Evolutionary conservation across 257 asterid genomes (phyloP).

Genomic region (Apocynum venetum): DNA sequence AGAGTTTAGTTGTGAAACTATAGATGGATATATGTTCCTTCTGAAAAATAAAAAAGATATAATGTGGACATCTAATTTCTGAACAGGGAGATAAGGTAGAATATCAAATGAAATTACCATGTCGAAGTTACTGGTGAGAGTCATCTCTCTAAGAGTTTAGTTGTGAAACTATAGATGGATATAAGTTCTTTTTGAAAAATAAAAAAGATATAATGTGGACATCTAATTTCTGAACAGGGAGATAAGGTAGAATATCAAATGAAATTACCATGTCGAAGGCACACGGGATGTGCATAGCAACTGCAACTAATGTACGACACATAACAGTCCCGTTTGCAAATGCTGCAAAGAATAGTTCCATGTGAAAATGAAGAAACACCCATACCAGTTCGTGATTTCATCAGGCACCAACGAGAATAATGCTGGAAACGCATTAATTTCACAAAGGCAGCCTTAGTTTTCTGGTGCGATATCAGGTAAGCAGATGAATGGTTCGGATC

Average conservation of each 20-base stretch:
- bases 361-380: constrained; percentile 54
- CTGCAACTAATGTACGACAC: constrained; percentile 75
- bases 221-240: background rate
- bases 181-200: background rate
- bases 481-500: constrained; percentile 42
- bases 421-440: constrained; percentile 87
- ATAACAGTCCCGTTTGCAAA: constrained; percentile 89
- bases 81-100: background rate
- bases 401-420: constrained; percentile 76
- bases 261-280: constrained; percentile 88
- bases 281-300: constrained; percentile 68
- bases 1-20: background rate
- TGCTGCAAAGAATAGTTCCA: constrained; percentile 85
- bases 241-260: background rate
- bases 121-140: too few relatives aligned
- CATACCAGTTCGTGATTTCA: constrained; percentile 41
- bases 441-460: constrained; percentile 60
- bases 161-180: background rate
- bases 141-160: background rate
- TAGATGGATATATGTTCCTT: background rate
- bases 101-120: constrained; percentile 9
- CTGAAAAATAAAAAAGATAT: background rate
- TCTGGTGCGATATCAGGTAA: constrained; percentile 42
- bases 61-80: too few relatives aligned
- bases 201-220: background rate